phyloP scores from a whole-genome alignment of 768 basidiomycete species.

The Leccinum ochraceum region DNA sequence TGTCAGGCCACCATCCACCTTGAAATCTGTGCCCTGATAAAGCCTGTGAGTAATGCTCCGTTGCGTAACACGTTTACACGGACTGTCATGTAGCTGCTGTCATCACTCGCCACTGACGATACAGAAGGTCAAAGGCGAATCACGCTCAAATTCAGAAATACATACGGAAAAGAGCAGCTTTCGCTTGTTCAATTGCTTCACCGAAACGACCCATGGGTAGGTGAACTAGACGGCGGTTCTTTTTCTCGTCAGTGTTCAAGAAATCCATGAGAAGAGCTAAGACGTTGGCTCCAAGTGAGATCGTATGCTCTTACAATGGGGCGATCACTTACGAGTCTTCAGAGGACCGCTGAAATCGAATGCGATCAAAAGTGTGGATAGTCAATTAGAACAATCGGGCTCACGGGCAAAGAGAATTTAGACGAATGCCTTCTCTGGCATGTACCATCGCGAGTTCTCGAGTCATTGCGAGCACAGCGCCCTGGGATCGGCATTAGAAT shows the following conservation, averaged over 20 bases:
- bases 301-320: not conserved
- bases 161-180: slow-evolving; percentile 90
- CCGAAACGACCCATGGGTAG: slow-evolving; percentile 98
- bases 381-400: slow-evolving; percentile 30
- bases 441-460: slow-evolving; percentile 98
- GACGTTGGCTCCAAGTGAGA: not conserved
- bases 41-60: slow-evolving; percentile 6
- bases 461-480: slow-evolving; percentile 98
- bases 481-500: slow-evolving; percentile 44
- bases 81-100: slow-evolving; percentile 95
- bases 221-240: slow-evolving; percentile 85
- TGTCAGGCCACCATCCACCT: slow-evolving; percentile 98
- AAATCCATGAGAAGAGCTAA: slow-evolving; percentile 98
- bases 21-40: slow-evolving; percentile 82
- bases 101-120: slow-evolving; percentile 80
- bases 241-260: slow-evolving; percentile 94
- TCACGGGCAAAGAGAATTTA: slow-evolving; percentile 96
- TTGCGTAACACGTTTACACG: slow-evolving; percentile 25
- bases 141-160: slow-evolving; percentile 24
- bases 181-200: slow-evolving; percentile 93
- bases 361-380: slow-evolving; percentile 8
- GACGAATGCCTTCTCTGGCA: slow-evolving; percentile 92
- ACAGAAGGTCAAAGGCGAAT: slow-evolving; percentile 8
- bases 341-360: slow-evolving; percentile 73
- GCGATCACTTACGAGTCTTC: slow-evolving; percentile 76